Evolutionary conservation across 2,329 filamentous ascomycete genomes (phyloP).

Genomic region (Fusarium floridanum): DNA sequence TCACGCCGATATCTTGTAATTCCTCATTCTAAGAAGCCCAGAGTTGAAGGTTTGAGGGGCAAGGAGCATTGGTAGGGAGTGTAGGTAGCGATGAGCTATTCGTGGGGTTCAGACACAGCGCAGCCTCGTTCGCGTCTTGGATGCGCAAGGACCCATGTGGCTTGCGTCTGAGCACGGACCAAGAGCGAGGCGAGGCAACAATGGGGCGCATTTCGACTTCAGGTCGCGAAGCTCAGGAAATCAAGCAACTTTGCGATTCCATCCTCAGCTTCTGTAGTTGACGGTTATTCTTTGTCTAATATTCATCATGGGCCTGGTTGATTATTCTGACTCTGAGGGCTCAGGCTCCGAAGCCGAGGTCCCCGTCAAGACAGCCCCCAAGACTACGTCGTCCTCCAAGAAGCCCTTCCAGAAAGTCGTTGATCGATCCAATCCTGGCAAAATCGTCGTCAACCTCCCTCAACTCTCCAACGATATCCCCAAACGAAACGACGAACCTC

Average conservation of each 20-base stretch:
- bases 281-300: not conserved
- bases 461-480: conserved; percentile 58
- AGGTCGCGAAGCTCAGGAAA: not conserved
- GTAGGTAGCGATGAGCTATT: conserved; percentile 28
- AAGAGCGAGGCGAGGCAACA: conserved; percentile 23
- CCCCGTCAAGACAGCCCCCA: conserved; percentile 48
- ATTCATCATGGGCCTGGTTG: conserved; percentile 79
- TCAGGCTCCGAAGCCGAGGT: conserved; percentile 71
- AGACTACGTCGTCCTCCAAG: conserved; percentile 58
- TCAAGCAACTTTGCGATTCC: conserved; percentile 18
- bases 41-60: not conserved
- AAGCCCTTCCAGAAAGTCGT: conserved; percentile 83
- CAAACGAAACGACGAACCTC: conserved; percentile 56
- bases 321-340: conserved; percentile 88
- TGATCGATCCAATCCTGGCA: conserved; percentile 83
- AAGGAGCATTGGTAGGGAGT: conserved; percentile 14
- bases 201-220: conserved; percentile 28
- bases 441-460: conserved; percentile 85
- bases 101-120: conserved; percentile 39
- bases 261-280: conserved; percentile 1
- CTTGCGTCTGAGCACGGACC: conserved; percentile 34
- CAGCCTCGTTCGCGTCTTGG: conserved; percentile 34
- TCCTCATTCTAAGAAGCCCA: conserved; percentile 10
- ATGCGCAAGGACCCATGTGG: conserved; percentile 31
- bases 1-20: conserved; percentile 33